Base-by-base conservation (phyloP, 352 stramenopile genomes). In the Phytophthora citricola region DNA sequence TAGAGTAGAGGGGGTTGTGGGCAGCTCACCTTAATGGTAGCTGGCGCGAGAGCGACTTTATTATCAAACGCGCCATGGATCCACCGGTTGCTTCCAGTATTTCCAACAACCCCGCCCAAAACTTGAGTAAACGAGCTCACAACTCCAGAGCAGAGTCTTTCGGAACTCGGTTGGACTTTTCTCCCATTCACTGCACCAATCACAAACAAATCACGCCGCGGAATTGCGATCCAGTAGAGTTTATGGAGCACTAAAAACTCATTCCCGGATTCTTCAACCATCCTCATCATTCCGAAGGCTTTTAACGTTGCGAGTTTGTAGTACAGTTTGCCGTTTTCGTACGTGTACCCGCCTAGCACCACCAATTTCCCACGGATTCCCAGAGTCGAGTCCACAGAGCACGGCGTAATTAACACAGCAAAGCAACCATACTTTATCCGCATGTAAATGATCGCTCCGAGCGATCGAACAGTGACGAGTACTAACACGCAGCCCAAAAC, bases 191-290 rank as follows among this genome's bases (percentile, higher is more conserved):
- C 46, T 39, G 44, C 57, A 17, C 66, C 69, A 54, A 77, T 63
- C 27, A 67, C 38, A 49, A 77, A 62, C 41, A 77, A 32, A 15
- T 74, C 69, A 10, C 58, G 22, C 7, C 55, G 48, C 2, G 64
- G 65, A 34, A 69, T 63, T 4, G 29, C 36, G 26, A 64, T 46
- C 69, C 69, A 76, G 32, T 73, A 61, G 10, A 76, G 41, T 20
- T 68, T 68, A 40, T 76, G 63, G 9, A 76, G 17, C 4, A 71
- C 58, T 17, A 76, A 50, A 36, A 59, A 73, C 27, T 76, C 69
- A 0, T 40, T 31, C 24, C 55, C 63, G n/a, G 66, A 46, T 1
- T 68, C 49, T 15, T 71, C 47, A 34, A 64, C 34, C 54, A 73
- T 61, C 14, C 58, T 57, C 64, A 76, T 58, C 55, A 76, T 62